Evolutionary conservation across 768 basidiomycete species (phyloP).

Genomic region (Saitozyma sp.): DNA sequence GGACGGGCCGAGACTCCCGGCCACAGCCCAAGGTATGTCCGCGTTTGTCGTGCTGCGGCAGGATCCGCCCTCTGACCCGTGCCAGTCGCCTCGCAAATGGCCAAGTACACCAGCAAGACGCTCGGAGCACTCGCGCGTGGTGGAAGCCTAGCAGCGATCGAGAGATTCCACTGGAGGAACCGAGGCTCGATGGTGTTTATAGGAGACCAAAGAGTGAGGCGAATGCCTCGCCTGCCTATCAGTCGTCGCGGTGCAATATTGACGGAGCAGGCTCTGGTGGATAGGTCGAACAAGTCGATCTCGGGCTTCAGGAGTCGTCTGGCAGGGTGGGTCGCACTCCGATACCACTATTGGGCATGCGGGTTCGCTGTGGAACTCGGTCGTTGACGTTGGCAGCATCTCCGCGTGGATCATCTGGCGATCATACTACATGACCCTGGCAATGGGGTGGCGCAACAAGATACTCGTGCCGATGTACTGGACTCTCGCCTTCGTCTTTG

Average conservation of each 20-base stretch:
- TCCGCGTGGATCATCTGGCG: conserved; percentile 31
- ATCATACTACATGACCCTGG: conserved; percentile 24
- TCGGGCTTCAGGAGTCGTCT: conserved; percentile 11
- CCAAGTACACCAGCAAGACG: conserved; percentile 24
- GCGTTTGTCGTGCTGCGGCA: not conserved
- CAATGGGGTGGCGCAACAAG: conserved; percentile 33
- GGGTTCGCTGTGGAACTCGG: not conserved
- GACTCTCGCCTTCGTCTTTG: conserved; percentile 23
- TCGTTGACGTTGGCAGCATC: conserved; percentile 6
- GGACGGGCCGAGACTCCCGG: conserved; percentile 62
- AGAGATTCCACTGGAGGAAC: conserved; percentile 70
- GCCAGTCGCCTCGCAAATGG: conserved; percentile 30
- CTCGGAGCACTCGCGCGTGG: conserved; percentile 17
- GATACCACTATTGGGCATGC: conserved; percentile 3
- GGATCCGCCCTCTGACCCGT: conserved; percentile 14
- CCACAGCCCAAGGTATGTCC: conserved; percentile 71
- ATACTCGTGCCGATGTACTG: conserved; percentile 27
- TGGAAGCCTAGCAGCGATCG: conserved; percentile 52
- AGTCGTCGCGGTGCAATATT: not conserved
- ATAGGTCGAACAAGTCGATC: conserved; percentile 17
- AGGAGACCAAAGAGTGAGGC: conserved; percentile 64
- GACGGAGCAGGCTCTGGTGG: conserved; percentile 15
- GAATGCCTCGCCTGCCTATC: not conserved
- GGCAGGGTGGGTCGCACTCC: conserved; percentile 8
- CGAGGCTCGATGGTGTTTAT: conserved; percentile 77